These are phyloP conservation scores for Kluyveromyces sp. DNA, from an alignment of 1,139 yeast species.

Conservation along the genomic window DNA sequence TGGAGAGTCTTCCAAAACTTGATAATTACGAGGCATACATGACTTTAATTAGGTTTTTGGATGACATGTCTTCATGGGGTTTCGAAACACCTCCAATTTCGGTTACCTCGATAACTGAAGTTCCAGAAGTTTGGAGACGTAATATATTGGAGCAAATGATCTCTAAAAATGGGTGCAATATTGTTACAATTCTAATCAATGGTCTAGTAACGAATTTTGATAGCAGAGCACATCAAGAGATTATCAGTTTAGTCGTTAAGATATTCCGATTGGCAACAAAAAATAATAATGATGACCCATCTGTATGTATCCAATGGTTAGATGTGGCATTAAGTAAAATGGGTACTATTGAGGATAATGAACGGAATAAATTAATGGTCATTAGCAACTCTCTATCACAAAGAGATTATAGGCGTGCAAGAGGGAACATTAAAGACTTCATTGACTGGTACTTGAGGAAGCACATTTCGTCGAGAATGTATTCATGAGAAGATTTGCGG, in stretches of 20 bases:
- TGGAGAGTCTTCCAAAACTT: constrained; percentile 42
- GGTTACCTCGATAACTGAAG: constrained; percentile 42
- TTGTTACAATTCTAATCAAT: constrained; percentile 47
- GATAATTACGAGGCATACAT: constrained; percentile 68
- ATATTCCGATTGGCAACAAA: constrained; percentile 46
- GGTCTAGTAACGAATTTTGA: constrained; percentile 73
- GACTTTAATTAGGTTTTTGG: constrained; percentile 64
- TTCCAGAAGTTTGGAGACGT: constrained; percentile 46
- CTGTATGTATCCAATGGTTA: constrained; percentile 47
- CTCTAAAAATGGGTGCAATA: constrained; percentile 46
- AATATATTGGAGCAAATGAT: constrained; percentile 39
- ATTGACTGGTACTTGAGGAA: constrained; percentile 78
- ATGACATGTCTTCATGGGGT: constrained; percentile 81
- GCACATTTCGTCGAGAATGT: constrained; percentile 50
- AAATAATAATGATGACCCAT: constrained; percentile 23
- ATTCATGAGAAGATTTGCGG: background rate
- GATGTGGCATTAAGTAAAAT: constrained; percentile 45
- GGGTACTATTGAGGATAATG: constrained; percentile 52
- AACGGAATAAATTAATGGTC: constrained; percentile 53
- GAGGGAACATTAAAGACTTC: constrained; percentile 66
- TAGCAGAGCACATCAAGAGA: constrained; percentile 62
- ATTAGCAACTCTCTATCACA: constrained; percentile 55
- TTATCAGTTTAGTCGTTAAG: constrained; percentile 65
- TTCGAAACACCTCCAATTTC: constrained; percentile 74
- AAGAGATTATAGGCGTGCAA: constrained; percentile 65